phyloP scores from a whole-genome alignment of 2,329 filamentous ascomycete species.

The Nigrospora oryzae region DNA sequence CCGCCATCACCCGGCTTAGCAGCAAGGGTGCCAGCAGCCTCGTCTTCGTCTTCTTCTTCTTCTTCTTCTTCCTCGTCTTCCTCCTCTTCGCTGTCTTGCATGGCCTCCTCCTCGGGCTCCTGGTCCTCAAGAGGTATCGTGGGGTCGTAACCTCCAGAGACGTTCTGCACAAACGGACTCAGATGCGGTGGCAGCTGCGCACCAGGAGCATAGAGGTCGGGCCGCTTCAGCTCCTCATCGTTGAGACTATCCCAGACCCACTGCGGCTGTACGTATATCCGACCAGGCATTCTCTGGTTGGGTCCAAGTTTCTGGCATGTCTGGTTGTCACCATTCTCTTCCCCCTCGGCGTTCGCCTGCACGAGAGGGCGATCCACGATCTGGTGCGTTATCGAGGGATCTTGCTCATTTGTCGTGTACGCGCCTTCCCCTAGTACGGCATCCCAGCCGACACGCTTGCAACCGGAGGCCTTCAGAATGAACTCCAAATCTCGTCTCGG shows the following conservation, averaged over 20 bases:
- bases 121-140: constrained; percentile 79
- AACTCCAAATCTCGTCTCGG: constrained; percentile 88
- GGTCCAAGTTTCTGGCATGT: constrained; percentile 47
- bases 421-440: constrained; percentile 82
- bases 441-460: constrained; percentile 94
- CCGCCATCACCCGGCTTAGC: constrained; percentile 32
- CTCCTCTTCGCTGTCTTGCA: constrained; percentile 55
- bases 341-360: constrained; percentile 44
- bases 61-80: constrained; percentile 38
- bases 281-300: constrained; percentile 76
- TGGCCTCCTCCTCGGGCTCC: constrained; percentile 76
- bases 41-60: constrained; percentile 33
- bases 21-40: constrained; percentile 21
- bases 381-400: constrained; percentile 89
- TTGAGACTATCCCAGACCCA: constrained; percentile 99
- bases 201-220: constrained; percentile 84
- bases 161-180: constrained; percentile 88
- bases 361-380: constrained; percentile 84
- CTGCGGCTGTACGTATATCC: constrained; percentile 90
- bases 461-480: constrained; percentile 86
- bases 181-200: constrained; percentile 86
- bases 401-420: constrained; percentile 81
- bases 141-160: constrained; percentile 85
- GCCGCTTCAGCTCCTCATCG: constrained; percentile 76
- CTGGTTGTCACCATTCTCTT: constrained; percentile 50